A percentile compares a stretch with the other conserved stretches of the same genome.
Conservation (phyloP, 2,329 filamentous ascomycete genomes). For the Laburnicola sp. region DNA sequence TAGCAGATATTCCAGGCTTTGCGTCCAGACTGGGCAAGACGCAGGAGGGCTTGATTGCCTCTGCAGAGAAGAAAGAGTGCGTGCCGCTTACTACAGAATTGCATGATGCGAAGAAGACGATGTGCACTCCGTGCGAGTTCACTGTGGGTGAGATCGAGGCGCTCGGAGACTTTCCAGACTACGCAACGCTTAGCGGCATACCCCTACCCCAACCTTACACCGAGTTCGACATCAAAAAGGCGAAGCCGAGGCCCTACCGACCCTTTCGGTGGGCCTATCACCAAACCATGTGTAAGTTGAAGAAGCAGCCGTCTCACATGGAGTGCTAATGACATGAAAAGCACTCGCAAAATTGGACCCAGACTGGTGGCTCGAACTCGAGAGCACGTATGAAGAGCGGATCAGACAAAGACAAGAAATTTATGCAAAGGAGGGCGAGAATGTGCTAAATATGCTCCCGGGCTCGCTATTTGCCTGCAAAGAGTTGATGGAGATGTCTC, state of each 20-base stretch:
- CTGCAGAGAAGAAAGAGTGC: constrained; percentile 25
- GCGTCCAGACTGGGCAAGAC: constrained; percentile 31
- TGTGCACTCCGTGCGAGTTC: constrained; percentile 69
- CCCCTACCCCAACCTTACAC: constrained; percentile 66
- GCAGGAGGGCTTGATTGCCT: constrained; percentile 25
- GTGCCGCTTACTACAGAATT: constrained; percentile 33
- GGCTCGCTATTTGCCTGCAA: constrained; percentile 79
- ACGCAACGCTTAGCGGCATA: constrained; percentile 73
- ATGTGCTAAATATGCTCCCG: constrained; percentile 69
- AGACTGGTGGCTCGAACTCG: constrained; percentile 89
- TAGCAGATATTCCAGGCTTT: constrained; percentile 42
- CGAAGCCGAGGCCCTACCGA: constrained; percentile 73
- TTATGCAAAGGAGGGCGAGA: constrained; percentile 63
- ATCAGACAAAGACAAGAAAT: constrained; percentile 70
- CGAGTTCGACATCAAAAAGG: constrained; percentile 69
- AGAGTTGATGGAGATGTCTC: constrained; percentile 82
- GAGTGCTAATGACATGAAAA: constrained; percentile 40
- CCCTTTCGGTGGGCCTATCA: constrained; percentile 85
- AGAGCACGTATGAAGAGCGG: constrained; percentile 68
- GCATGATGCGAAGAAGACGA: constrained; percentile 27
- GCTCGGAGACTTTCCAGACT: constrained; percentile 78
- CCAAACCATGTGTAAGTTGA: constrained; percentile 81
- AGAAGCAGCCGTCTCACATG: constrained; percentile 1
- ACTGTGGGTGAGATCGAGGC: constrained; percentile 69
- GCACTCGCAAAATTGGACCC: constrained; percentile 76